Conservation (phyloP, 2,329 filamentous ascomycete species). For the Fusarium sp. region DNA sequence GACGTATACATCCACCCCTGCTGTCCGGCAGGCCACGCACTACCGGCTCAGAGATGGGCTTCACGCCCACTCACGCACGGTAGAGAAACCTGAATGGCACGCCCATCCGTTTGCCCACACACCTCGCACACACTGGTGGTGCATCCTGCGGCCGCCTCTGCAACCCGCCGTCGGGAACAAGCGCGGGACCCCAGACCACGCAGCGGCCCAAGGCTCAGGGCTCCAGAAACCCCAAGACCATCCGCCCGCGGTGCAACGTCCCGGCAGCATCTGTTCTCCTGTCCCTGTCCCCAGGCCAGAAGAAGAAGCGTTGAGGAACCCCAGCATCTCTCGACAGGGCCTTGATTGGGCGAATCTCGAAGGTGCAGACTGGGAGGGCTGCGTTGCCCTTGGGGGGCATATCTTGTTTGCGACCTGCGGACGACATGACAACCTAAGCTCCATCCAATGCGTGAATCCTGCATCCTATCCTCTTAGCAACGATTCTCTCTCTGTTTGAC, state of each 20-base stretch:
- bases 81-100: not conserved
- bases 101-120: conserved; percentile 16
- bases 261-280: conserved; percentile 25
- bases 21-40: not conserved
- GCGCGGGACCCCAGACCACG: conserved; percentile 47
- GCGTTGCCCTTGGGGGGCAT: not conserved
- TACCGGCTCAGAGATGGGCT: conserved; percentile 1
- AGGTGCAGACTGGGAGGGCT: not conserved
- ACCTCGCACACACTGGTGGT: conserved; percentile 42
- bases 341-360: conserved; percentile 22
- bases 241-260: conserved; percentile 30
- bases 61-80: conserved; percentile 3
- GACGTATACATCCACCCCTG: conserved; percentile 23
- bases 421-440: not conserved
- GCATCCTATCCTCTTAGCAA: not conserved
- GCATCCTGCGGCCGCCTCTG: conserved; percentile 53
- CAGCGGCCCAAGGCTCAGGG: conserved; percentile 37
- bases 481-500: not conserved
- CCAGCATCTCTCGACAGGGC: conserved; percentile 16
- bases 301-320: conserved; percentile 8
- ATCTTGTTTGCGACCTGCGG: not conserved
- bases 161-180: conserved; percentile 50
- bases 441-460: not conserved
- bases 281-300: conserved; percentile 21
- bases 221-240: conserved; percentile 29